Evolutionary conservation across 2,329 filamentous ascomycete genomes (phyloP), one percentile per base, ranked within the genome.

Genomic region (Trichoderma brevicompactum): DNA sequence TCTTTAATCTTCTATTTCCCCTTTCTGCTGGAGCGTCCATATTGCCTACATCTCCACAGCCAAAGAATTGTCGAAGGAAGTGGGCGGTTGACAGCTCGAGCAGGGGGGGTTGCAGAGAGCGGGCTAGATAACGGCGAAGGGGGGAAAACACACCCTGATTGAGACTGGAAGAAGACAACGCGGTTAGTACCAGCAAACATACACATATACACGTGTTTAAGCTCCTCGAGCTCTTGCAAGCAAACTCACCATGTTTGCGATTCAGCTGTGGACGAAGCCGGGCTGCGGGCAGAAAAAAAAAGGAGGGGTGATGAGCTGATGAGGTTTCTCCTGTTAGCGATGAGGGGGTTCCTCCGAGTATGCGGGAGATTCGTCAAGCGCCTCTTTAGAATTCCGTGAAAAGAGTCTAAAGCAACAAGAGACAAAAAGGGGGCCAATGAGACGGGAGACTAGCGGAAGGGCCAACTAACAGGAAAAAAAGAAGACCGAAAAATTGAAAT

Each of bases 61-160:
- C 34, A 12, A 36, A 15, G n/a, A 17, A 19, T 8, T 52, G 49
- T 43, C 34, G 40, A 43, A 40, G n/a, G 13, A 32, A 34, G 40
- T 34, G 38, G 48, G 48, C 23, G 50, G 19, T 28, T 38, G 46
- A 53, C 9, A 49, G 17, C 34, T 8, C 44, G 13, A 32, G 40
- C 38, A 43, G 40, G 52, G 38, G 50, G 23, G 43, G 17, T 48
- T 49, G 60, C 17, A 41, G 40, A 15, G 65, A 50, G 38, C 44
- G 61, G 59, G 38, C 54, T 38, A 64, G 72, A 70, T 68, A 66
- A 71, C 70, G 72, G 68, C 70, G 66, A 67, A 36, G 69, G 87
- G 84, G 78, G 81, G 72, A 68, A 40, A 68, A 87, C 85, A 78
- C 82, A 89, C 87, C 87, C 87, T 78, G 87, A 89, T 85, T 88